These are phyloP conservation scores for Phytomonas serpens DNA, from an alignment of 208 protist genomes.

Conservation along the genomic window DNA sequence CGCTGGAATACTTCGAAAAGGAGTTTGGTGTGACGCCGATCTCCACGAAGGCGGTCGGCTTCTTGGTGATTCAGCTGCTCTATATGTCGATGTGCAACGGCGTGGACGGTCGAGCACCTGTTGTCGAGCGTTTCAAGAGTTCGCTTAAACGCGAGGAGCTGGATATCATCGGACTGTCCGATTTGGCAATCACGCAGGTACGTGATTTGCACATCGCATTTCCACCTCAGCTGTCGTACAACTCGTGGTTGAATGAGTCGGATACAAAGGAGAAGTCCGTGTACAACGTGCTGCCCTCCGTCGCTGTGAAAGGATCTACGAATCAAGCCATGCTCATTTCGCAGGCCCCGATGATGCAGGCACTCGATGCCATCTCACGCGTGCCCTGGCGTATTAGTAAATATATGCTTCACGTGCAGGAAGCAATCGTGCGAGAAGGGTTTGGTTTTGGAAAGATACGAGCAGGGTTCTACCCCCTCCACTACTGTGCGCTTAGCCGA, in stretches of 20 bases:
- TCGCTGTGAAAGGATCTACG: conserved; percentile 81
- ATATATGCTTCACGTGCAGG: conserved; percentile 91
- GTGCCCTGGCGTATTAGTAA: conserved; percentile 90
- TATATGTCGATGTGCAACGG: conserved; percentile 48
- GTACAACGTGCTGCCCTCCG: conserved; percentile 86
- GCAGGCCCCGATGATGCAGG: conserved; percentile 88
- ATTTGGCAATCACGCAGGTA: conserved; percentile 46
- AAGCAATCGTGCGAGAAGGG: conserved; percentile 88
- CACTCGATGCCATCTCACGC: conserved; percentile 83
- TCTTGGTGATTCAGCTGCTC: conserved; percentile 73
- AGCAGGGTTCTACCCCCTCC: conserved; percentile 84
- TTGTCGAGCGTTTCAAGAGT: conserved; percentile 64
- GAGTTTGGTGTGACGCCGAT: conserved; percentile 49
- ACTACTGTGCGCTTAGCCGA: conserved; percentile 58
- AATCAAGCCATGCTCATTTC: conserved; percentile 89
- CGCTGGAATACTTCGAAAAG: conserved; percentile 86
- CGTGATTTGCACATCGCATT: conserved; percentile 80
- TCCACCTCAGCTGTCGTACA: conserved; percentile 85
- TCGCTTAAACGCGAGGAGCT: conserved; percentile 41
- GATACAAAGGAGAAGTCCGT: conserved; percentile 88
- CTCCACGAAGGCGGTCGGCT: conserved; percentile 62
- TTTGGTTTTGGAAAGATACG: conserved; percentile 88
- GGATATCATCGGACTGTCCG: conserved; percentile 62
- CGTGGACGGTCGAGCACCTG: conserved; percentile 26
- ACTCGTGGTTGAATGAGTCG: conserved; percentile 81